Base-by-base conservation (phyloP, 306 rosid genomes). In the Dryas octopetala region DNA sequence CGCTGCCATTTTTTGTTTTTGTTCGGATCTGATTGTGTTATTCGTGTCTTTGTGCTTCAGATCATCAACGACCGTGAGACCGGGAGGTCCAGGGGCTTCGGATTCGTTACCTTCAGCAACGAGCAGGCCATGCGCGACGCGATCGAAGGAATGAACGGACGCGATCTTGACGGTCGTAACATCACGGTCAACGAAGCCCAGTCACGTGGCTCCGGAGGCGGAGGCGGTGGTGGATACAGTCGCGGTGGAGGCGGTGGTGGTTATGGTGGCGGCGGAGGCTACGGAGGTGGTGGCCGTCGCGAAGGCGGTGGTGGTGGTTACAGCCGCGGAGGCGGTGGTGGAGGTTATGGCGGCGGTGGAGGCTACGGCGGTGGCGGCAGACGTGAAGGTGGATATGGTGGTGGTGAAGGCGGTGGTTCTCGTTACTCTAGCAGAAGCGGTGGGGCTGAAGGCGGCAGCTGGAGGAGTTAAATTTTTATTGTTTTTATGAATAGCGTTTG, bases 141-240 rank as follows among this genome's bases (percentile, higher is more conserved):
- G 0, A 95, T 95, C 4, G 97, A 95, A 7, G 96, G 78, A 4
- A 92, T 95, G 99, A 95, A 95, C 54, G 99, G 99, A 2, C 93
- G 87, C 74, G 71, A 77, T 2, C 97, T 95, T 0, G 99, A 95
- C 14, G 99, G 99, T 2, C 96, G 99, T 5, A 92, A 80, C 64
- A 95, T 95, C 40, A 95, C 99, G 0, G 99, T 95, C 6, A 95
- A 95, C 78, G 97, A 90, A 83, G 99, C 97, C 0, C 97, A 95
- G 66, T 83, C 88, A 2, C 96, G 99, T 1, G 96, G 97, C 2
- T 58, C 89, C 0, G 90, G 96, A 0, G 94, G 96, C 0, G 89
- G 96, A 1, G 87, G 83, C 0, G 84, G 86, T 0, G 89, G 86
- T 0, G 88, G 91, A 0, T 79, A 74, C 23, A 76, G 74, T 2